Percentiles rank a stretch among this genome's conserved stretches.
phyloP scores from a whole-genome alignment of 306 rosid species.

The Parietaria judaica region DNA sequence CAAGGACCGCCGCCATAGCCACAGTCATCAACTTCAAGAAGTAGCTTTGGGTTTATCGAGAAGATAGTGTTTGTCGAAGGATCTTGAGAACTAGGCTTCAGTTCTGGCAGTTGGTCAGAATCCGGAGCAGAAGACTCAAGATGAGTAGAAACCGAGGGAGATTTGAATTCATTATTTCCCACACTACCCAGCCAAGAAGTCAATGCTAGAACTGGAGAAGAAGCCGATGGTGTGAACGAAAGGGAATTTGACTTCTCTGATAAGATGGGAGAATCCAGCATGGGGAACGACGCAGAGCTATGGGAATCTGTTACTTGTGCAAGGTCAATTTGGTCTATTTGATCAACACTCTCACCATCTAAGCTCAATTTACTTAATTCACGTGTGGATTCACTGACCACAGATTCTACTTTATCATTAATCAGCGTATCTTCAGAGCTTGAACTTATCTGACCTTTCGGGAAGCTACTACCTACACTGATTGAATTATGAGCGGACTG shows the following conservation, averaged over 20 bases:
- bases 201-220: constrained; percentile 67
- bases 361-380: constrained; percentile 45
- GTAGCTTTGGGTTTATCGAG: constrained; percentile 62
- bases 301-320: constrained; percentile 51
- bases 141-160: constrained; percentile 52
- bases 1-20: constrained; percentile 99
- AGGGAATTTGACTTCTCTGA: constrained; percentile 73
- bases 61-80: constrained; percentile 54
- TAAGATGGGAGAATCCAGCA: constrained; percentile 67
- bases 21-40: constrained; percentile 79
- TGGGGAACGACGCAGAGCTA: constrained; percentile 55
- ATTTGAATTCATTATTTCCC: constrained; percentile 45
- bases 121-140: constrained; percentile 55
- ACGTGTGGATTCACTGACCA: constrained; percentile 27
- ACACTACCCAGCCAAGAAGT: constrained; percentile 85
- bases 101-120: constrained; percentile 59
- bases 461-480: constrained; percentile 79
- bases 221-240: constrained; percentile 43
- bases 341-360: constrained; percentile 63
- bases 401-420: constrained; percentile 41
- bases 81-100: constrained; percentile 53
- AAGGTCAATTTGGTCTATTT: constrained; percentile 40
- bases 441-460: constrained; percentile 76
- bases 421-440: constrained; percentile 74
- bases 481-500: constrained; percentile 81